Evolutionary conservation across 352 stramenopile species (phyloP).

Genomic region (Phytophthora constricta): DNA sequence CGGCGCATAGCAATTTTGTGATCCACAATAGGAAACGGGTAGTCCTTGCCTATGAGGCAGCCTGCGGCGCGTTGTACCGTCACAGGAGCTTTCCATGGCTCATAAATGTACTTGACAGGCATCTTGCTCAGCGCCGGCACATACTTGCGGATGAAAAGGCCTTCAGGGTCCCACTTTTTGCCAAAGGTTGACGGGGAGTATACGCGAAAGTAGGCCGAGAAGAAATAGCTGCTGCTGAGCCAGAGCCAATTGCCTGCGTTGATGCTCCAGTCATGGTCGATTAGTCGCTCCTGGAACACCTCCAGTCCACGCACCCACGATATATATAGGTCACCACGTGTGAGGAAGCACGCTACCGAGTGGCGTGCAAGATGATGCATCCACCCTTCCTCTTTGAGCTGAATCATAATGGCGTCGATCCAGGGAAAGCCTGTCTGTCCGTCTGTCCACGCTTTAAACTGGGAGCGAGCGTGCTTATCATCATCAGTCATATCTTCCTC

Average conservation of each 20-base stretch:
- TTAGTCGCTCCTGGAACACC: conserved; percentile 93
- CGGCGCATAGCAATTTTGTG: conserved; percentile 91
- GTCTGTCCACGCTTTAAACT: conserved; percentile 95
- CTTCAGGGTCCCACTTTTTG: conserved; percentile 96
- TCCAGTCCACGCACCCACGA: conserved; percentile 94
- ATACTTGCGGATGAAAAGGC: conserved; percentile 93
- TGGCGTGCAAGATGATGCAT: conserved; percentile 93
- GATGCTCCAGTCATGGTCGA: conserved; percentile 97
- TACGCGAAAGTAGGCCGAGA: conserved; percentile 98
- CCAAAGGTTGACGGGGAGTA: conserved; percentile 95
- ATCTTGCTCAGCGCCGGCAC: conserved; percentile 91
- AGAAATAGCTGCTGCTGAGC: conserved; percentile 95
- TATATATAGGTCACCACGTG: conserved; percentile 96
- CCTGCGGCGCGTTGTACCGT: conserved; percentile 84
- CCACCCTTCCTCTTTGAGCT: conserved; percentile 91
- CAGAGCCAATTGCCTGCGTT: conserved; percentile 99
- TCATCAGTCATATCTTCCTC: conserved; percentile 77
- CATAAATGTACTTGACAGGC: conserved; percentile 97
- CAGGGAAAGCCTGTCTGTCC: conserved; percentile 97
- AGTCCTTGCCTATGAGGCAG: conserved; percentile 92
- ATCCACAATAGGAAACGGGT: conserved; percentile 96
- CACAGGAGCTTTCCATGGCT: conserved; percentile 96
- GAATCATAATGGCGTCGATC: conserved; percentile 98
- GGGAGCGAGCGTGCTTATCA: conserved; percentile 78
- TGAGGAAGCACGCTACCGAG: conserved; percentile 98